Percentiles rank a stretch among this genome's conserved stretches.
Conservation (phyloP, 1,284 basidiomycete species). For the Anthracocystis setariae region DNA sequence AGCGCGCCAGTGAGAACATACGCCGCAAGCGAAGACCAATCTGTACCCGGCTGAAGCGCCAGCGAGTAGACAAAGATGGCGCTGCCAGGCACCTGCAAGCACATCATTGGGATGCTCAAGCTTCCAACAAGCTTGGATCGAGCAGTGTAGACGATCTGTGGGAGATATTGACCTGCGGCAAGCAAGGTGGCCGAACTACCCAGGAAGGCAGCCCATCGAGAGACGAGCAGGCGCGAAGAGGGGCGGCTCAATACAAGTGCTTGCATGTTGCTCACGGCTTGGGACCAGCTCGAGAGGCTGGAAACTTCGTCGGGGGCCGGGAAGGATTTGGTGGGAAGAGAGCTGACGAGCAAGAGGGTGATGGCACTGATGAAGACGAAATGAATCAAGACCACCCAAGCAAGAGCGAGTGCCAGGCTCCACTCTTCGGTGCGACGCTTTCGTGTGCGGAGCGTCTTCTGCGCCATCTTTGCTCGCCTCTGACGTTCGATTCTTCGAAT, state of each 20-base stretch:
- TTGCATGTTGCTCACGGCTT: slow-evolving; percentile 12
- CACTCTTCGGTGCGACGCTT: slow-evolving; percentile 74
- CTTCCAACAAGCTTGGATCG: slow-evolving; percentile 84
- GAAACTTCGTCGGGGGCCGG: slow-evolving; percentile 40
- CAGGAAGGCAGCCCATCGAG: slow-evolving; percentile 82
- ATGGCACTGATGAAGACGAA: slow-evolving; percentile 68
- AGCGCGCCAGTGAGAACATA: slow-evolving; percentile 86
- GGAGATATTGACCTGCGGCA: slow-evolving; percentile 84
- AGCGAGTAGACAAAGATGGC: slow-evolving; percentile 83
- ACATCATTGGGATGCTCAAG: slow-evolving; percentile 92
- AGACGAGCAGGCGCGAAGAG: slow-evolving; percentile 55
- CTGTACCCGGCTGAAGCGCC: slow-evolving; percentile 60
- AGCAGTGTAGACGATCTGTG: slow-evolving; percentile 86
- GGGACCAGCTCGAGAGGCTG: slow-evolving; percentile 16
- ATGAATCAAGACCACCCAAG: slow-evolving; percentile 78
- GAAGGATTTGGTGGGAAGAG: slow-evolving; percentile 32
- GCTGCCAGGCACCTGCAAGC: slow-evolving; percentile 90
- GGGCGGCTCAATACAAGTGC: slow-evolving; percentile 25
- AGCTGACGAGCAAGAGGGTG: slow-evolving; percentile 34
- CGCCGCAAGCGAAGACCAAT: slow-evolving; percentile 67
- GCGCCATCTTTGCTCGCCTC: slow-evolving; percentile 26
- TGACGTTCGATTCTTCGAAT: slow-evolving; percentile 38
- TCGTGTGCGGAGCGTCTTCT: slow-evolving; percentile 23
- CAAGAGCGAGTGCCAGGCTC: slow-evolving; percentile 78
- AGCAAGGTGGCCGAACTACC: slow-evolving; percentile 83